These are phyloP conservation scores for Citeromyces hawaiiensis DNA, from an alignment of 1,139 yeast species.

Conservation along the genomic window DNA sequence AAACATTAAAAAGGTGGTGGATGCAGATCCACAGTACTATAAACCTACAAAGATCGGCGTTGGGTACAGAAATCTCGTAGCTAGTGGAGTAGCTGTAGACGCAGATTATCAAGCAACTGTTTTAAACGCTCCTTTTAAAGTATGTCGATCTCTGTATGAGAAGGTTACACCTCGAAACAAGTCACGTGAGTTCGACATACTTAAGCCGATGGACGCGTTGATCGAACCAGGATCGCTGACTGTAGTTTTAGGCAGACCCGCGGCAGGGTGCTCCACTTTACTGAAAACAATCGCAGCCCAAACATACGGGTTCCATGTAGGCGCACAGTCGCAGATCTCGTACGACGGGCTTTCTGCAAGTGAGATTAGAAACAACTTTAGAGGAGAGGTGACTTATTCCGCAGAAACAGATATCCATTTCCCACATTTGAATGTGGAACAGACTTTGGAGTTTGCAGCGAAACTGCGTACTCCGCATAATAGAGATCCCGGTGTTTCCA, in stretches of 20 bases:
- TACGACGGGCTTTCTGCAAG: conserved; percentile 35
- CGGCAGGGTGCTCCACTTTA: conserved; percentile 76
- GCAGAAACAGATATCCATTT: conserved; percentile 65
- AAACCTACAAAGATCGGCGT: conserved; percentile 55
- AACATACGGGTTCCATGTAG: conserved; percentile 59
- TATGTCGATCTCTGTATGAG: not conserved
- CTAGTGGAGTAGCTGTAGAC: conserved; percentile 65
- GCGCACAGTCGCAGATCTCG: conserved; percentile 24
- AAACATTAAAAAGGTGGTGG: conserved; percentile 43
- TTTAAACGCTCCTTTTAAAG: conserved; percentile 23
- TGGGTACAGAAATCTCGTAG: conserved; percentile 53
- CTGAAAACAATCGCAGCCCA: conserved; percentile 58
- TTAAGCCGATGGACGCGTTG: conserved; percentile 56
- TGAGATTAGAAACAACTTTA: conserved; percentile 34
- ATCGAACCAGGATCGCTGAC: conserved; percentile 61
- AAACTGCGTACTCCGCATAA: conserved; percentile 52
- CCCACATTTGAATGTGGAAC: conserved; percentile 62
- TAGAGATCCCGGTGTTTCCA: conserved; percentile 42
- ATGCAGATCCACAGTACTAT: conserved; percentile 50
- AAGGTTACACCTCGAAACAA: conserved; percentile 3
- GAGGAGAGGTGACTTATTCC: conserved; percentile 62
- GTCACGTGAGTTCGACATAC: conserved; percentile 31
- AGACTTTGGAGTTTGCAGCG: conserved; percentile 57
- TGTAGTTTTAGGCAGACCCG: conserved; percentile 73
- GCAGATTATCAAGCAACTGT: conserved; percentile 73